These are phyloP conservation scores for Lathyrus oleraceus DNA, from an alignment of 306 rosid genomes.

Conservation along the genomic window DNA sequence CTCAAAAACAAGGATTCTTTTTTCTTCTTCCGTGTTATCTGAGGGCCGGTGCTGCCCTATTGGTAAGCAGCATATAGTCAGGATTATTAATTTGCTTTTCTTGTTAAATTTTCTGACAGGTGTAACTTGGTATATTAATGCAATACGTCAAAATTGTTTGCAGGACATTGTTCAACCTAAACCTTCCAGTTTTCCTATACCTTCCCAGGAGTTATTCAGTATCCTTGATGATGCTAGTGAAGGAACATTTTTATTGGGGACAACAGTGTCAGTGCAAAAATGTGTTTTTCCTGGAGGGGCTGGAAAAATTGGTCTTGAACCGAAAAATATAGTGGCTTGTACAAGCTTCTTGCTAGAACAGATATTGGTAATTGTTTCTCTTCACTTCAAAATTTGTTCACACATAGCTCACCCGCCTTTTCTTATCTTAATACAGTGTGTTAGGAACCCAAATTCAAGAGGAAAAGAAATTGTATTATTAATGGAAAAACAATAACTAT, in stretches of 20 bases:
- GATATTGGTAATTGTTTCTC: conserved; percentile 58
- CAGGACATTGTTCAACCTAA: conserved; percentile 80
- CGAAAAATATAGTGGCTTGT: conserved; percentile 76
- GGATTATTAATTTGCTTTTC: conserved; percentile 26
- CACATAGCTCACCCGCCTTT: background rate
- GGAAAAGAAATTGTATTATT: no score
- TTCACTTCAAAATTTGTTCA: conserved; percentile 5
- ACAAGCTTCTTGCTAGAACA: conserved; percentile 82
- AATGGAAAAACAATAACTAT: no score
- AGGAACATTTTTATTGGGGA: conserved; percentile 69
- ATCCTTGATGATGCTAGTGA: conserved; percentile 89
- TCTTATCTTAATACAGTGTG: background rate
- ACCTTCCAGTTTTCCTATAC: conserved; percentile 58
- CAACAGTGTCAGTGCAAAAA: conserved; percentile 66
- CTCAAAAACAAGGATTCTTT: conserved; percentile 57
- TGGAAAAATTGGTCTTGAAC: conserved; percentile 74
- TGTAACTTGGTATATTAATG: conserved; percentile 22
- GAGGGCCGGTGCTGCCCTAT: conserved; percentile 83
- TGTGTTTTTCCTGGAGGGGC: conserved; percentile 74
- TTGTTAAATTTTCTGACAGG: background rate
- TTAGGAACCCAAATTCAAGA: no score
- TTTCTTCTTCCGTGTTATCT: conserved; percentile 63
- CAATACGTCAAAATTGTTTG: conserved; percentile 31
- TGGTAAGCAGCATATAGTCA: conserved; percentile 53
- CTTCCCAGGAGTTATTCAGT: conserved; percentile 65